Evolutionary conservation across 306 rosid genomes (phyloP).

Genomic region (Herpetospermum pedunculosum): DNA sequence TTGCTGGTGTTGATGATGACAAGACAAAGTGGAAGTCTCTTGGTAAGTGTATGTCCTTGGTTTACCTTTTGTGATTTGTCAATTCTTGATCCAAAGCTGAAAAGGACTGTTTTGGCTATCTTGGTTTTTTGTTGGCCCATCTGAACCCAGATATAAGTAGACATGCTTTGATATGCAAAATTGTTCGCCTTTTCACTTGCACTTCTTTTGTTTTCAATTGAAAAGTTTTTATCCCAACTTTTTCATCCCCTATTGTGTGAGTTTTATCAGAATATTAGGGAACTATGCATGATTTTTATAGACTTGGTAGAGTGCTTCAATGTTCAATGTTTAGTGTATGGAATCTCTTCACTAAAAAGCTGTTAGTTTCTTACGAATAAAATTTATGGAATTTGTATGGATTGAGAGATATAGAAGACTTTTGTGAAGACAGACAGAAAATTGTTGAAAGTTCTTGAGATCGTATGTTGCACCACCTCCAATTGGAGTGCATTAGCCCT

Average conservation of each 20-base stretch:
- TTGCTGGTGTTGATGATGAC: conserved; percentile 79
- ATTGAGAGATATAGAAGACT: not conserved
- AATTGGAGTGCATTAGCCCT: not conserved
- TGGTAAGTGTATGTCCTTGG: conserved; percentile 35
- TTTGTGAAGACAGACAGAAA: not conserved
- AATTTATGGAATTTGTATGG: not conserved
- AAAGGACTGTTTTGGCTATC: not conserved
- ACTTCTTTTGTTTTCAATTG: not conserved
- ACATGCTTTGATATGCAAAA: not conserved
- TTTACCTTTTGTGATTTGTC: not conserved
- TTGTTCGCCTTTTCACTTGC: not conserved
- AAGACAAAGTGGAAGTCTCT: conserved; percentile 67
- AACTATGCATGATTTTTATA: not conserved
- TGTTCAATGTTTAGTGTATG: not conserved
- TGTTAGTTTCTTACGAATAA: not conserved
- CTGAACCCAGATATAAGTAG: not conserved
- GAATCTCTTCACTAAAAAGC: not conserved
- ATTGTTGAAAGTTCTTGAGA: not conserved
- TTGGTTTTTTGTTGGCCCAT: not conserved
- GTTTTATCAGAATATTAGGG: not conserved
- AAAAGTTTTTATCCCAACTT: not conserved
- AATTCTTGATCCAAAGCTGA: not conserved
- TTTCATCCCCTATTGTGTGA: not conserved
- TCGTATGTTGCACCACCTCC: not conserved
- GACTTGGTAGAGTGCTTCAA: not conserved